A percentile compares a stretch with the other conserved stretches of the same genome.
phyloP scores from a whole-genome alignment of 2,329 filamentous ascomycete genomes.

The Fusarium torreyae region DNA sequence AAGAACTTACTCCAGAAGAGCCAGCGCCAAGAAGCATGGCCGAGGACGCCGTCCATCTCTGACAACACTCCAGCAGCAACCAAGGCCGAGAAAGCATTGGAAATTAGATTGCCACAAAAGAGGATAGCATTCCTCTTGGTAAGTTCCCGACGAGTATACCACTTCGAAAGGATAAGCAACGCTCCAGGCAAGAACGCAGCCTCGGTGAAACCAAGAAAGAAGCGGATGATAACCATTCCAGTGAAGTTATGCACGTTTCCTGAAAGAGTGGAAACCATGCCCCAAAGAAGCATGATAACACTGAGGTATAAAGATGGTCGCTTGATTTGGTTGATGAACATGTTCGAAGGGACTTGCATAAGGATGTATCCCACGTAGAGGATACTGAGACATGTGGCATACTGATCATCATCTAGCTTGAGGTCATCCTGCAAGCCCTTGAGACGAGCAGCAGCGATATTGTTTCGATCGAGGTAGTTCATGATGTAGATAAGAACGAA shows the following conservation, averaged over 20 bases:
- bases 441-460: conserved; percentile 77
- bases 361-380: conserved; percentile 77
- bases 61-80: conserved; percentile 72
- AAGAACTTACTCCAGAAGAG: conserved; percentile 63
- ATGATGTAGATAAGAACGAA: conserved; percentile 82
- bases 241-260: conserved; percentile 67
- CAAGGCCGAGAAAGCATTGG: conserved; percentile 72
- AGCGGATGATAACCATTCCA: conserved; percentile 69
- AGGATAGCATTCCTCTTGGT: conserved; percentile 69
- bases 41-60: conserved; percentile 69
- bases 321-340: conserved; percentile 68
- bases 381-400: conserved; percentile 75
- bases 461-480: conserved; percentile 80
- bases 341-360: conserved; percentile 74
- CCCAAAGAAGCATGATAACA: conserved; percentile 71
- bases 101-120: conserved; percentile 72
- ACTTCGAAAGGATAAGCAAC: conserved; percentile 74
- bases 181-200: conserved; percentile 76
- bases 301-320: conserved; percentile 68
- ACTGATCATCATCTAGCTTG: conserved; percentile 69
- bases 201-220: conserved; percentile 74
- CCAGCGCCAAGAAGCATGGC: conserved; percentile 73
- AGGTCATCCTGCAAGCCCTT: conserved; percentile 76
- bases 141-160: conserved; percentile 75
- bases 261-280: conserved; percentile 70